Conservation (phyloP, 2,329 filamentous ascomycete genomes). For the Fusarium camptoceras region DNA sequence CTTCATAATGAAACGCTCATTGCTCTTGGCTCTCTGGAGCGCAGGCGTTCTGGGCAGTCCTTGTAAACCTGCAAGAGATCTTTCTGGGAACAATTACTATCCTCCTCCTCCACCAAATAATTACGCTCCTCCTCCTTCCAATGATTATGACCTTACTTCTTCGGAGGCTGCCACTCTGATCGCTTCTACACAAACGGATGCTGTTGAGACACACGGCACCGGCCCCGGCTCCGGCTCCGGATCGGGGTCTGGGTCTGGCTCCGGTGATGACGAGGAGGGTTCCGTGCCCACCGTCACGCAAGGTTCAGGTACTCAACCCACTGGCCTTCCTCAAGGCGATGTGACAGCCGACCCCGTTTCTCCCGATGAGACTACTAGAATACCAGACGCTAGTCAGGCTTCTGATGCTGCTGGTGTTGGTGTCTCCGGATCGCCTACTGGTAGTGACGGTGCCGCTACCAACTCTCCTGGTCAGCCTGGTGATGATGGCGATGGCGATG, state of each 20-base stretch:
- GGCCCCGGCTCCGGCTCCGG: not conserved
- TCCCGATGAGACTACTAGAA: not conserved
- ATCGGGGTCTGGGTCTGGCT: too few relatives aligned
- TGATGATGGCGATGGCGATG: not conserved
- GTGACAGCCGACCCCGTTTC: not conserved
- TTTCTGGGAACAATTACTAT: not conserved
- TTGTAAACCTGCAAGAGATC: not conserved
- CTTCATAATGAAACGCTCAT: conserved; percentile 3
- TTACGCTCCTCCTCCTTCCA: not conserved
- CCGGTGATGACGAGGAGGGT: not conserved
- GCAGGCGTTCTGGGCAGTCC: not conserved
- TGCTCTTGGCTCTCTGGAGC: conserved; percentile 18
- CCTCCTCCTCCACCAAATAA: not conserved
- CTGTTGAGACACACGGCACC: not conserved
- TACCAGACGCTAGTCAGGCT: not conserved
- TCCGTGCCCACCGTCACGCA: not conserved
- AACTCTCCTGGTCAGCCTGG: not conserved
- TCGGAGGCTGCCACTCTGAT: not conserved
- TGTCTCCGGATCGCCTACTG: not conserved
- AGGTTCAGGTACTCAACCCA: not conserved
- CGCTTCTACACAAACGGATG: not conserved
- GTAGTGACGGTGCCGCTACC: not conserved
- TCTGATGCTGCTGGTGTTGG: not conserved
- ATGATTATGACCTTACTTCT: not conserved
- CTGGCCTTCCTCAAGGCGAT: not conserved